Evolutionary conservation across 345 rosid genomes (phyloP).

Genomic region (Hirschfeldia incana): DNA sequence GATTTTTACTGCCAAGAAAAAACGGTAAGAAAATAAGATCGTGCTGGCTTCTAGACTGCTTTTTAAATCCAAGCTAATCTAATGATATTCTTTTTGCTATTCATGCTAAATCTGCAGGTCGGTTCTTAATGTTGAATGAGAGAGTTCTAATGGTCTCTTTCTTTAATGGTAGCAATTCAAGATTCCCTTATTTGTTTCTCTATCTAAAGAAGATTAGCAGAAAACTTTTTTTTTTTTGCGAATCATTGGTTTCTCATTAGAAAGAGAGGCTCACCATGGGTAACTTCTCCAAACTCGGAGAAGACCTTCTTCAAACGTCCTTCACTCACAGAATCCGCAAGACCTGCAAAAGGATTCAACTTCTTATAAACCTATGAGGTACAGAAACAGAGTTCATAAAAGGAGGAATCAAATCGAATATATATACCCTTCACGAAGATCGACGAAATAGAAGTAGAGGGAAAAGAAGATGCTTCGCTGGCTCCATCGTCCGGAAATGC

Average conservation of each 20-base stretch:
- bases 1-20: slow-evolving; percentile 47
- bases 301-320: slow-evolving; percentile 51
- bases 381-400: neutral
- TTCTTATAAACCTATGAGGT: neutral
- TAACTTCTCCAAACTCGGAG: slow-evolving; percentile 54
- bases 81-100: neutral
- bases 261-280: slow-evolving; percentile 41
- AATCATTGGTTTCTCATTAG: neutral
- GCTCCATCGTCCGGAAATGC: slow-evolving; percentile 16
- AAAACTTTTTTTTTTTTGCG: neutral
- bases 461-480: slow-evolving; percentile 18
- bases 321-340: slow-evolving; percentile 54
- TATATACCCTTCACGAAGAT: slow-evolving; percentile 38
- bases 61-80: neutral
- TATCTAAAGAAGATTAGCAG: neutral
- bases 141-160: neutral
- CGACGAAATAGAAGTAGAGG: slow-evolving; percentile 25
- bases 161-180: neutral
- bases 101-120: neutral
- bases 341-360: slow-evolving; percentile 36
- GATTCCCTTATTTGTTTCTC: neutral
- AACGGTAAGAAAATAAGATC: neutral
- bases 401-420: neutral
- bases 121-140: neutral
- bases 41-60: slow-evolving; percentile 17